These are phyloP conservation scores for bread wheat (Triticum aestivum) DNA, from an alignment of 176 grass and related monocot genomes.

Conservation along the genomic window IWGSC_CS_RefSeq_v2.1 NC_057813.1:155764301-155764800, in stretches of 20 bases:
- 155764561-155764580: not conserved
- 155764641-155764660: conserved; percentile 7
- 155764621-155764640: not conserved
- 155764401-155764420: not conserved
- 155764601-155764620: not conserved
- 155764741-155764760: conserved; percentile 22
- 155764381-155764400: not conserved
- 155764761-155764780: conserved; percentile 73
- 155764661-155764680: not conserved
- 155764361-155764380: not conserved
- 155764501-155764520: not conserved
- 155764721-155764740: not conserved
- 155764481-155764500: conserved; percentile 4
- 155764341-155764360: not conserved
- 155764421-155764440: not conserved
- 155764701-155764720: not conserved
- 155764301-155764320: not conserved
- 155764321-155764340: not conserved
- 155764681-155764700: conserved; percentile 16
- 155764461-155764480: not conserved
- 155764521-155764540: conserved; percentile 7
- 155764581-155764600: not conserved
- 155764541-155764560: conserved; percentile 21
- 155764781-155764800: conserved; percentile 69
- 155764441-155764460: not conserved